These are phyloP conservation scores for Tolypocladium ovalisporum DNA, from an alignment of 2,329 filamentous ascomycete species.

Conservation along the genomic window DNA sequence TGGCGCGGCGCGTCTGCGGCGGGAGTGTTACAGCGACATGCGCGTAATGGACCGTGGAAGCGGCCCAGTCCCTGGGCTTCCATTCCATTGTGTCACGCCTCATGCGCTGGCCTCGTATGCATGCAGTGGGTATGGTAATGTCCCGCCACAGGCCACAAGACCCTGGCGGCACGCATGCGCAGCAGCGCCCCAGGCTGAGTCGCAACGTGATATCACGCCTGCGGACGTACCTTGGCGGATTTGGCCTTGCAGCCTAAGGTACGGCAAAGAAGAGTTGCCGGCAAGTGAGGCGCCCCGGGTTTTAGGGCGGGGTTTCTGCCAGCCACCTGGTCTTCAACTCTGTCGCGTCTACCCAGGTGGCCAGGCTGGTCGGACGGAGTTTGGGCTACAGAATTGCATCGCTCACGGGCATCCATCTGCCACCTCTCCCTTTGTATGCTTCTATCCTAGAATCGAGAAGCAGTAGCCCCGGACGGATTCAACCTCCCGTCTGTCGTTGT, in stretches of 20 bases:
- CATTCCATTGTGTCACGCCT: not conserved
- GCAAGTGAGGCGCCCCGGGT: not conserved
- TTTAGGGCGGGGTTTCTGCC: not conserved
- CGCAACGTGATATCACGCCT: not conserved
- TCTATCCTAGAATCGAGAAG: not conserved
- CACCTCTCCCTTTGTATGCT: not conserved
- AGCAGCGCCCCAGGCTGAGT: not conserved
- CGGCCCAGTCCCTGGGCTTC: not conserved
- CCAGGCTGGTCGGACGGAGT: not conserved
- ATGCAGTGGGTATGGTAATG: not conserved
- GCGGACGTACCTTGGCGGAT: no score
- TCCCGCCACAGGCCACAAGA: not conserved
- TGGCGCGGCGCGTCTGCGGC: not conserved
- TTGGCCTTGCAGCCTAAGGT: no score
- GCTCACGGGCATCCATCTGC: not conserved
- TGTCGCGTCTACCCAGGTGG: not conserved
- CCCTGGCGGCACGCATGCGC: not conserved
- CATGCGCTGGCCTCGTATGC: not conserved
- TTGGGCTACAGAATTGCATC: not conserved
- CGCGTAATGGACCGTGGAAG: not conserved
- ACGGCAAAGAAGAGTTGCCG: not conserved
- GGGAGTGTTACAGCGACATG: not conserved
- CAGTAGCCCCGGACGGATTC: not conserved
- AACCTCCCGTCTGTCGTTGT: not conserved
- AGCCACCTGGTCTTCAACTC: not conserved